These are phyloP conservation scores for Ganoderma lucidum DNA, from an alignment of 1,284 basidiomycete species.

Conservation along the genomic window DNA sequence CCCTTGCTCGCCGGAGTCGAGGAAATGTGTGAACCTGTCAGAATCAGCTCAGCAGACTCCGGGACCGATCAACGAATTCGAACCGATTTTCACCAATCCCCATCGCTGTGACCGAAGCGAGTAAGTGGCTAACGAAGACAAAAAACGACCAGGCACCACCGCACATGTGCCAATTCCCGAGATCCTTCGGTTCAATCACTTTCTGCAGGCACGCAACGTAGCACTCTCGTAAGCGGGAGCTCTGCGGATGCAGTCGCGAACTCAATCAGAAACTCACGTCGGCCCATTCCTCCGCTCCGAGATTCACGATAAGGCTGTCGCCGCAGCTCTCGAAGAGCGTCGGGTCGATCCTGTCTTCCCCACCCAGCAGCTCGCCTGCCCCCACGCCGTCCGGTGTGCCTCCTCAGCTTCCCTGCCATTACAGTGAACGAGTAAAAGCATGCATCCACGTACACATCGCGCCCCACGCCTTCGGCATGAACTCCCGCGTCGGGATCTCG, in stretches of 20 bases:
- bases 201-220: constrained; percentile 23
- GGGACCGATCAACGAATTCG: no score
- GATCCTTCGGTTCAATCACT: constrained; percentile 40
- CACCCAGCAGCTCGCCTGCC: constrained; percentile 44
- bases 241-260: background rate
- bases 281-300: constrained; percentile 42
- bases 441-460: constrained; percentile 41
- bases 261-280: constrained; percentile 30
- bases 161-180: constrained; percentile 48
- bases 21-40: constrained; percentile 44
- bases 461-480: constrained; percentile 46
- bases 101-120: constrained; percentile 33
- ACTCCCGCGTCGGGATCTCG: constrained; percentile 41
- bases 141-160: constrained; percentile 20
- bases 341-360: constrained; percentile 45
- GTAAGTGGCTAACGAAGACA: background rate
- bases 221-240: background rate
- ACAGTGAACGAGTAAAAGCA: no score
- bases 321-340: constrained; percentile 44
- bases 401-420: background rate
- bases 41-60: background rate
- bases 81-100: constrained; percentile 39
- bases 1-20: constrained; percentile 49
- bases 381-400: no score
- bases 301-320: constrained; percentile 47